Conservation (phyloP, 768 basidiomycete genomes). For the Agaricus subrufescens region DNA sequence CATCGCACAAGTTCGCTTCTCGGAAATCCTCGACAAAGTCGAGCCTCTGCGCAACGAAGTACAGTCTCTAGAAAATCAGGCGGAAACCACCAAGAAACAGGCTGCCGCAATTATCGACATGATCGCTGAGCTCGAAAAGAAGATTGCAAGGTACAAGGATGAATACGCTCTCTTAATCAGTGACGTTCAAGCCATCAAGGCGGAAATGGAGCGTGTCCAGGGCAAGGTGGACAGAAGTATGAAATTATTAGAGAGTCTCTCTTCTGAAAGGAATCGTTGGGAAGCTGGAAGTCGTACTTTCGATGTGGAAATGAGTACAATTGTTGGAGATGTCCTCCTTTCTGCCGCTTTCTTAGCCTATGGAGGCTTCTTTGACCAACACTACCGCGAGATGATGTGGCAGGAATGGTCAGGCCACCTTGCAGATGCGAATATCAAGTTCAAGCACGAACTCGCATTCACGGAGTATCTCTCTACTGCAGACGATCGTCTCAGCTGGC, state of each 20-base stretch:
- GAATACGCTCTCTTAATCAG: slow-evolving; percentile 97
- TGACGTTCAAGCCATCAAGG: slow-evolving; percentile 94
- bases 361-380: slow-evolving; percentile 97
- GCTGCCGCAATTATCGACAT: slow-evolving; percentile 86
- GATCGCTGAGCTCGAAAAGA: slow-evolving; percentile 87
- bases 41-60: slow-evolving; percentile 96
- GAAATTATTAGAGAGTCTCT: slow-evolving; percentile 89
- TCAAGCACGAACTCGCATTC: slow-evolving; percentile 87
- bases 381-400: slow-evolving; percentile 97
- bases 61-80: slow-evolving; percentile 86
- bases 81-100: slow-evolving; percentile 93
- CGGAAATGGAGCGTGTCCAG: slow-evolving; percentile 97
- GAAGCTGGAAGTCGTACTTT: slow-evolving; percentile 93
- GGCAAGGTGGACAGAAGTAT: slow-evolving; percentile 96
- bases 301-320: slow-evolving; percentile 97
- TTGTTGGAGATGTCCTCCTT: slow-evolving; percentile 93
- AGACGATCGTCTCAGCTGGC: slow-evolving; percentile 94
- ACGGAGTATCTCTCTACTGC: slow-evolving; percentile 96
- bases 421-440: slow-evolving; percentile 83
- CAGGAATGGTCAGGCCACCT: slow-evolving; percentile 92
- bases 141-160: slow-evolving; percentile 92
- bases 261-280: slow-evolving; percentile 93
- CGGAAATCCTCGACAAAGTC: slow-evolving; percentile 95
- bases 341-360: slow-evolving; percentile 97
- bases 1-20: slow-evolving; percentile 93